Evolutionary conservation across 768 basidiomycete genomes (phyloP).

Genomic region (Auricularia auricula-judae): DNA sequence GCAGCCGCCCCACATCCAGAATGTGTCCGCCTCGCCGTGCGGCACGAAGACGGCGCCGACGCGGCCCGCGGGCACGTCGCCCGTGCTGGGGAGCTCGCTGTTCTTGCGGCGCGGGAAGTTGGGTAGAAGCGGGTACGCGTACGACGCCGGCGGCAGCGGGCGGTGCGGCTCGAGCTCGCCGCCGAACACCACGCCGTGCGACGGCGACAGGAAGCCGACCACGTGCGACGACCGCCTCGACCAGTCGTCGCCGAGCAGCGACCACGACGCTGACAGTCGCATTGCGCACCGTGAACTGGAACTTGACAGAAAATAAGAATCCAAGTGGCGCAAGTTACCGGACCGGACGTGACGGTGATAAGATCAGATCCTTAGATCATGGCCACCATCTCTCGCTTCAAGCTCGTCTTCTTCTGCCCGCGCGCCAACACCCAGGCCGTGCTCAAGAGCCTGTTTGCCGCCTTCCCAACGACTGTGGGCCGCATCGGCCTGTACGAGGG

Average conservation of each 20-base stretch:
- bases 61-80: conserved; percentile 13
- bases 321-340: neutral
- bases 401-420: conserved; percentile 45
- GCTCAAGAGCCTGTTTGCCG: conserved; percentile 36
- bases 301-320: too few relatives aligned
- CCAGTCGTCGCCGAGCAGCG: neutral
- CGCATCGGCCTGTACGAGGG: conserved; percentile 41
- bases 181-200: conserved; percentile 26
- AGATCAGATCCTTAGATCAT: neutral
- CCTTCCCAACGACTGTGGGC: conserved; percentile 34
- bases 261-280: neutral
- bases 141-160: conserved; percentile 24
- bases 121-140: conserved; percentile 15
- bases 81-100: conserved; percentile 3
- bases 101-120: conserved; percentile 7
- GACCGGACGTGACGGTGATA: neutral
- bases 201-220: conserved; percentile 18
- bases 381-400: conserved; percentile 21
- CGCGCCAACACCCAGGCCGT: conserved; percentile 27
- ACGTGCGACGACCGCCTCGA: conserved; percentile 32
- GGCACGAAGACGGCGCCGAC: conserved; percentile 12
- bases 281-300: neutral
- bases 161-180: conserved; percentile 33
- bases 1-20: conserved; percentile 38
- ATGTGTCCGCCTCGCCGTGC: conserved; percentile 5